Evolutionary conservation across 495 filamentous ascomycete species (phyloP), one percentile per base, ranked within the genome.

Genomic region (Podospora tetraspora): DNA sequence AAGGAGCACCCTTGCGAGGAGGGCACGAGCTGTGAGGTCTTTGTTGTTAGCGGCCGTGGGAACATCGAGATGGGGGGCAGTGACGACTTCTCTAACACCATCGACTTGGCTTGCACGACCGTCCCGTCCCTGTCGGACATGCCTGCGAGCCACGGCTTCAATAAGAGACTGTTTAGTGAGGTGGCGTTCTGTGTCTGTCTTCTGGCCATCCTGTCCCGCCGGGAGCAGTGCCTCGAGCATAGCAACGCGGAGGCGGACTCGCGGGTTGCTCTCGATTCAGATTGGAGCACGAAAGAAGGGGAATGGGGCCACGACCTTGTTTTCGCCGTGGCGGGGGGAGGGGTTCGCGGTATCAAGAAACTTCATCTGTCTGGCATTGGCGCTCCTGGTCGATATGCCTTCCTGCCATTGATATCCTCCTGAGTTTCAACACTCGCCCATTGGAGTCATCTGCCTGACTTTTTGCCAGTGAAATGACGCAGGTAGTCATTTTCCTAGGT

Each of bases 161-260:
- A 52, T 16, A 52, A 52, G 43, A 52, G 43, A 52, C 43, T 52
- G 43, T 52, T 52, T 52, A 52, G 43, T 52, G 43, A 52, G 43
- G 19, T 27, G 27, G 27, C 64, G 56, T 57, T 22, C 27, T 64
- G 24, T 57, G 66, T 71, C 69, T 68, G 43, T 52, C 43, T 52
- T 52, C 43, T 52, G 43, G 4, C 19, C 43, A 52, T 25, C 30
- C n/a, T 30, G 23, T 12, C 32, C 43, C 63, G 32, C 32, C 61
- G 57, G 66, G 66, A 62, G 69, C 63, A 25, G 63, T 22, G 66
- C 66, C 59, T 69, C 59, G 63, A 29, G 34, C 27, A 21, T 30
- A 24, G 11, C 32, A 37, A 69, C n/a, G 62, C 67, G 57, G 57
- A 67, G 69, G 64, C 57, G 57, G 64, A 56, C 59, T 67, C 23